A percentile compares a stretch with the other conserved stretches of the same genome.
Conservation (phyloP, 2,329 filamentous ascomycete genomes). For the Dothistroma septosporum region DNA sequence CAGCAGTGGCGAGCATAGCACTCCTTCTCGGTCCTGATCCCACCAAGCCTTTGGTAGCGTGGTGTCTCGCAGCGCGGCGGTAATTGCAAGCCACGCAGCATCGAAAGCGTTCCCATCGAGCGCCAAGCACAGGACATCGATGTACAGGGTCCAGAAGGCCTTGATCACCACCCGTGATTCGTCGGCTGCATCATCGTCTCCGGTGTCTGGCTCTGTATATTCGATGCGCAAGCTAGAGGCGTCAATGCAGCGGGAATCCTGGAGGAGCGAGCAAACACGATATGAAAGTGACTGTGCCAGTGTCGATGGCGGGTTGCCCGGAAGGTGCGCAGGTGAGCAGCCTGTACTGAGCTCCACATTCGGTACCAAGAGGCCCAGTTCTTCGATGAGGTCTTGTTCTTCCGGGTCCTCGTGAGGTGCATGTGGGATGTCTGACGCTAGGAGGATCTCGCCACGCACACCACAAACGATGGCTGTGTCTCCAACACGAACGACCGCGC, state of each 20-base stretch:
- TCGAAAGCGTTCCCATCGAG: conserved; percentile 91
- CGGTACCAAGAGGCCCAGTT: conserved; percentile 73
- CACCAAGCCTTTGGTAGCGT: conserved; percentile 74
- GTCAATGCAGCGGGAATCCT: conserved; percentile 64
- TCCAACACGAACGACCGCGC: conserved; percentile 79
- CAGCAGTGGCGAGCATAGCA: conserved; percentile 67
- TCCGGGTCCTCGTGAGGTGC: conserved; percentile 39
- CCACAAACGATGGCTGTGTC: conserved; percentile 95
- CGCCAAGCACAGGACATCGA: conserved; percentile 91
- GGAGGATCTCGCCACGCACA: conserved; percentile 78
- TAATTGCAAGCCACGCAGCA: conserved; percentile 77
- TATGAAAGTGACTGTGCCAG: conserved; percentile 83
- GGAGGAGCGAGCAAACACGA: conserved; percentile 70
- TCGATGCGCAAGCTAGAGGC: conserved; percentile 67
- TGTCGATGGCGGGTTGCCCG: conserved; percentile 73
- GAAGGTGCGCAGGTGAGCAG: conserved; percentile 78
- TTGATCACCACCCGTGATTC: conserved; percentile 54
- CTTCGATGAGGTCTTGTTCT: conserved; percentile 37
- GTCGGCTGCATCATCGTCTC: conserved; percentile 44
- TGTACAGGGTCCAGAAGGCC: conserved; percentile 92
- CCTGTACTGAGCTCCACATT: conserved; percentile 92
- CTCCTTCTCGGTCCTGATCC: conserved; percentile 74
- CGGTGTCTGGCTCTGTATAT: conserved; percentile 43
- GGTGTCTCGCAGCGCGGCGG: conserved; percentile 76
- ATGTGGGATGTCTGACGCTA: conserved; percentile 68